phyloP scores from a whole-genome alignment of 1,284 basidiomycete genomes.

The Heliocybe sulcata region DNA sequence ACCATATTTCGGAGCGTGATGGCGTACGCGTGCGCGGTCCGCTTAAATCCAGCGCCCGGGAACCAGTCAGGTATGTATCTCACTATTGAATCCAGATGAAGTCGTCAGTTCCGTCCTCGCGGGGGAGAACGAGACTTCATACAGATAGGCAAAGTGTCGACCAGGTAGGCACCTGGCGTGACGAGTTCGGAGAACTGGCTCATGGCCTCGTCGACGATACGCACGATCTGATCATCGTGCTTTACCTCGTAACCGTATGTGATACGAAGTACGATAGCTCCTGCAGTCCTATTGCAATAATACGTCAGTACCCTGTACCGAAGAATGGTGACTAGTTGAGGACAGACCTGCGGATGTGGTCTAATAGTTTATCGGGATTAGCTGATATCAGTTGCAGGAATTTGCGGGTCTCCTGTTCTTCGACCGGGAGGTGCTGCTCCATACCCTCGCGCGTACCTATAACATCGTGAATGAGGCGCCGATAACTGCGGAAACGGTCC shows the following conservation, averaged over 20 bases:
- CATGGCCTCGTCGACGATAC: constrained; percentile 21
- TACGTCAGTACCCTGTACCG: constrained; percentile 3
- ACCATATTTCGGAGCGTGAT: neutral
- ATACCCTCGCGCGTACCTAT: neutral
- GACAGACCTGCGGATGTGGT: constrained; percentile 19
- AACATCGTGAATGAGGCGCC: neutral
- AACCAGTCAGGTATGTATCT: constrained; percentile 12
- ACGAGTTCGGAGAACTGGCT: constrained; percentile 3
- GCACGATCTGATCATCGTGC: constrained; percentile 22
- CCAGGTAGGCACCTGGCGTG: constrained; percentile 10
- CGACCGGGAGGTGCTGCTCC: neutral
- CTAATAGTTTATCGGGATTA: constrained; percentile 8
- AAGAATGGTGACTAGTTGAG: neutral
- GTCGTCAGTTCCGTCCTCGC: neutral
- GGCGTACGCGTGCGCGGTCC: constrained; percentile 2
- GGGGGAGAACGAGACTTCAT: neutral
- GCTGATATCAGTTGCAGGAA: neutral
- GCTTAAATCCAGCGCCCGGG: constrained; percentile 10
- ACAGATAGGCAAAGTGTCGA: constrained; percentile 12
- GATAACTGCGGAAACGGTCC: neutral
- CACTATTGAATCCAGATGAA: constrained; percentile 6
- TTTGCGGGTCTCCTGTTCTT: constrained; percentile 7
- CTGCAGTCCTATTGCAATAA: constrained; percentile 17
- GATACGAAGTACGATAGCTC: constrained; percentile 24
- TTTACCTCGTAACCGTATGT: constrained; percentile 26